Base-by-base conservation (phyloP, 2,329 filamentous ascomycete genomes). In the Bipolaris bicolor region DNA sequence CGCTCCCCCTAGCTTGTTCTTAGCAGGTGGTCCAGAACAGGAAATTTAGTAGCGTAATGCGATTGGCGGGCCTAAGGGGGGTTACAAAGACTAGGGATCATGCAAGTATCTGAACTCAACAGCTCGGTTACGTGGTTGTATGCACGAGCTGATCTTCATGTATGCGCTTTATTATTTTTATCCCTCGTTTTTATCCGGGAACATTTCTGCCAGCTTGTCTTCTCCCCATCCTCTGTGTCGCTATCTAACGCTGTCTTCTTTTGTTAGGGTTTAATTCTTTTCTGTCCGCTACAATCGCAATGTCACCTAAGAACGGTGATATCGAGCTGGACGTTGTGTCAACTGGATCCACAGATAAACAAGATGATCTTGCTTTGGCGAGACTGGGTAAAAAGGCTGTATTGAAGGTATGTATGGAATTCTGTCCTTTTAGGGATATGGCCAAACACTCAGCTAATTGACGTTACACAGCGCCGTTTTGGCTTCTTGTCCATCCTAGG, bases 401-500 rank as follows among this genome's bases (percentile, higher is more conserved):
- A 1, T 41, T 68, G 26, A 70, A 70, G 58, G 66, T 63, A 40
- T 36, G 40, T 34, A 13, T 52, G 1, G 31, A 36, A n/a, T 36
- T 2, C 6, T 2, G 10, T 37, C 24, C 16, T 31, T 40, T 7
- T 11, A 3, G 13, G n/a, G 16, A 33, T n/a, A 9, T 13, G 10
- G 20, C 18, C 5, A 10, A 10, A 15, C 15, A 39, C 1, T 13
- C 26, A 43, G 40, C 50, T 57, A 7, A 57, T 10, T 26, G 3
- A 18, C 26, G 15, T n/a, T n/a, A 7, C 33, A 9, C 43, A 72
- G 69, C 56, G 70, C 31, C 65, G 62, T 15, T 73, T 73, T 52
- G 61, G 66, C 1, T 72, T 72, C 16, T 54, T 72, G 2, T 63
- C 65, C 0, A 69, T 70, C 29, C 33, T 72, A 2, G 69, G 69